A percentile compares a stretch with the other conserved stretches of the same genome.
Evolutionary conservation across 805 yeast species (phyloP).

Genomic region (Pichia occidentalis): DNA sequence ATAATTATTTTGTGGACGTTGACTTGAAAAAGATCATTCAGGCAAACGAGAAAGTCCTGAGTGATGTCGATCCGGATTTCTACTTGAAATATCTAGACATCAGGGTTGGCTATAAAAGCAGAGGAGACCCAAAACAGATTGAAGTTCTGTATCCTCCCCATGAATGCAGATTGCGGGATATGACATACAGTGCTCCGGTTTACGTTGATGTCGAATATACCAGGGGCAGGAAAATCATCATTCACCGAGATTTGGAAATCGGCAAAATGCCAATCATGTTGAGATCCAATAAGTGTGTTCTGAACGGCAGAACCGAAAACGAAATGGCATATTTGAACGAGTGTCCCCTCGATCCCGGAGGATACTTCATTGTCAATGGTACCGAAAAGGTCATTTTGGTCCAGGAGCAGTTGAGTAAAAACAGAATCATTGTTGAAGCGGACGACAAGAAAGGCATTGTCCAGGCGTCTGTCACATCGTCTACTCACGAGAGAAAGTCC

Average conservation of each 20-base stretch:
- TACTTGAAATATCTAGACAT: slow-evolving; percentile 90
- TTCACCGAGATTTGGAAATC: slow-evolving; percentile 84
- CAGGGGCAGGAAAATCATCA: slow-evolving; percentile 84
- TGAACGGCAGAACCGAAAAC: slow-evolving; percentile 68
- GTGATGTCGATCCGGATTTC: slow-evolving; percentile 97
- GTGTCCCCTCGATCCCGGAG: slow-evolving; percentile 98
- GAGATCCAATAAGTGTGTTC: slow-evolving; percentile 83
- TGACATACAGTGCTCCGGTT: slow-evolving; percentile 92
- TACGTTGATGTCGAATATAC: slow-evolving; percentile 97
- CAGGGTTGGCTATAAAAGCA: slow-evolving; percentile 77
- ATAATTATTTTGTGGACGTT: slow-evolving; percentile 89
- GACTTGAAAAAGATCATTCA: slow-evolving; percentile 87
- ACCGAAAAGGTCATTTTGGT: slow-evolving; percentile 95
- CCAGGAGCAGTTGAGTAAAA: slow-evolving; percentile 94
- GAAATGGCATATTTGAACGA: slow-evolving; percentile 87
- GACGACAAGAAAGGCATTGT: slow-evolving; percentile 91
- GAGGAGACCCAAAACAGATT: slow-evolving; percentile 37
- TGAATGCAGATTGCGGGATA: slow-evolving; percentile 89
- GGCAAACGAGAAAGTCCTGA: slow-evolving; percentile 82
- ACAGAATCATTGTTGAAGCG: slow-evolving; percentile 96
- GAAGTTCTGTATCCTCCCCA: slow-evolving; percentile 80
- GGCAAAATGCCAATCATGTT: slow-evolving; percentile 99
- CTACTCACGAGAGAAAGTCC: slow-evolving; percentile 97
- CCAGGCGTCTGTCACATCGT: slow-evolving; percentile 96
- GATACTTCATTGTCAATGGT: slow-evolving; percentile 95